Conservation (phyloP, 805 yeast genomes). For the Suhomyces canberraensis region DNA sequence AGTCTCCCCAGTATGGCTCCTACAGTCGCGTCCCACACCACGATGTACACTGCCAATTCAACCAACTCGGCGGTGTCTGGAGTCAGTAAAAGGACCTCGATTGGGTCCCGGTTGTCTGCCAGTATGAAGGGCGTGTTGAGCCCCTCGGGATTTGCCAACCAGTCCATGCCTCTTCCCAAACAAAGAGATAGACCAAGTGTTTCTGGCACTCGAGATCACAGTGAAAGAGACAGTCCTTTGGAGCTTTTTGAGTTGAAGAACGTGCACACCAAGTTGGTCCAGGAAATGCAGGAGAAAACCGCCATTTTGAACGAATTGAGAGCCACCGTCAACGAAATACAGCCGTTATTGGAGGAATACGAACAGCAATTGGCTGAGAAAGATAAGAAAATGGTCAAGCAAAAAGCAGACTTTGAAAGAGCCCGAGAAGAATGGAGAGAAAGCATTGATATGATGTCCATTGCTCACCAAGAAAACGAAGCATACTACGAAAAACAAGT, state of each 20-base stretch:
- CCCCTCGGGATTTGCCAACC: conserved; percentile 3
- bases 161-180: conserved; percentile 2
- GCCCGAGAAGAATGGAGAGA: conserved; percentile 60
- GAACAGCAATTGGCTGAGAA: conserved; percentile 40
- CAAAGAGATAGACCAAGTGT: conserved; percentile 3
- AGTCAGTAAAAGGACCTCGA: conserved; percentile 3
- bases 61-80: not conserved
- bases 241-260: conserved; percentile 19
- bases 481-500: conserved; percentile 46
- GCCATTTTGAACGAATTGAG: conserved; percentile 48
- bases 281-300: conserved; percentile 40
- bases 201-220: conserved; percentile 1
- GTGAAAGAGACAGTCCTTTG: not conserved
- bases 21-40: not conserved
- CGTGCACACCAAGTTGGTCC: conserved; percentile 19
- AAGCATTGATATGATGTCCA: conserved; percentile 53
- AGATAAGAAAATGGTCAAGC: conserved; percentile 47
- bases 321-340: conserved; percentile 46
- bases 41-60: not conserved
- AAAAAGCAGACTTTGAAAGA: conserved; percentile 45
- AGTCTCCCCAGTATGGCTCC: not conserved
- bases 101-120: conserved; percentile 4
- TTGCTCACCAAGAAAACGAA: conserved; percentile 55
- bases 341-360: conserved; percentile 45
- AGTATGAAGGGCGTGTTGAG: conserved; percentile 5